Evolutionary conservation across 495 filamentous ascomycete genomes (phyloP).

Genomic region (Sphaerosporella brunnea): DNA sequence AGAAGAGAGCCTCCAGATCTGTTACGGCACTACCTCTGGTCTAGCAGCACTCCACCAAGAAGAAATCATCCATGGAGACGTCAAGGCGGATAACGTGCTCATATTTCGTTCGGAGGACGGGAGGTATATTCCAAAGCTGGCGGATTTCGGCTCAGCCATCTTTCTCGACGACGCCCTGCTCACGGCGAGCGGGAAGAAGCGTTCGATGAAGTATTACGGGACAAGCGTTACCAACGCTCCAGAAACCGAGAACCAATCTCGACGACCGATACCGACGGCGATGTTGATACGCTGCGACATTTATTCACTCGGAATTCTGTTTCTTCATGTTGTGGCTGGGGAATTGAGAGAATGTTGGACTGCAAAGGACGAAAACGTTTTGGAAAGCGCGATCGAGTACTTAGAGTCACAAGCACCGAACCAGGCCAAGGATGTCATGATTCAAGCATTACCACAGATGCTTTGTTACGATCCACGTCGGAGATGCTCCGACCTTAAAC

Average conservation of each 20-base stretch:
- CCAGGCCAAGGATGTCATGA: too few relatives aligned
- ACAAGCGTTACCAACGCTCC: neutral
- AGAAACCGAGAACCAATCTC: neutral
- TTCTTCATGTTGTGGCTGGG: neutral
- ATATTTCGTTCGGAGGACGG: neutral
- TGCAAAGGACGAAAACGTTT: neutral
- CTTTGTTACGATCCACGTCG: too few relatives aligned
- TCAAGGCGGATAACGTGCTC: neutral
- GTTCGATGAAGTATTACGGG: neutral
- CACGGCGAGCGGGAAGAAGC: neutral
- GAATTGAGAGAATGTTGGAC: neutral
- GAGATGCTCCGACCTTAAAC: too few relatives aligned
- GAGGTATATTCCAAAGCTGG: neutral
- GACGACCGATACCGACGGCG: neutral
- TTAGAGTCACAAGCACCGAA: too few relatives aligned
- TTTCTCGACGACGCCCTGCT: neutral
- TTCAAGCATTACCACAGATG: too few relatives aligned
- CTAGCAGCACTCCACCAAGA: neutral
- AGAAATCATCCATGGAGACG: neutral
- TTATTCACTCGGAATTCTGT: neutral
- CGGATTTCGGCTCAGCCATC: neutral
- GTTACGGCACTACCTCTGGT: neutral
- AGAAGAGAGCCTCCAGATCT: too few relatives aligned
- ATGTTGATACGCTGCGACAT: neutral
- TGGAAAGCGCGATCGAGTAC: neutral